Evolutionary conservation across 768 basidiomycete species (phyloP).

Genomic region (Russula brevipes): DNA sequence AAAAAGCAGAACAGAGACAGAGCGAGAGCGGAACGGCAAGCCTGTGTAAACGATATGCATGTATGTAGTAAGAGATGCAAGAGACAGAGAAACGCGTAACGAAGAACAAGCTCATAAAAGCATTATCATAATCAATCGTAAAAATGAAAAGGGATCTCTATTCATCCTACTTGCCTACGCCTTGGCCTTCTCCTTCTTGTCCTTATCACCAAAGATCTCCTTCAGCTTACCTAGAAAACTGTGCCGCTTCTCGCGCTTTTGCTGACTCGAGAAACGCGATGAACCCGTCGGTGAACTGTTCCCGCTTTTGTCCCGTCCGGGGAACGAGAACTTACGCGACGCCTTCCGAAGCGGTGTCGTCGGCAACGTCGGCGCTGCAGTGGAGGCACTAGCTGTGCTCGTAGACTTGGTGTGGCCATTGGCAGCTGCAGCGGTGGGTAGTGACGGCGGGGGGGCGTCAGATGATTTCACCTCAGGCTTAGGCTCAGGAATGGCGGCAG

Average conservation of each 20-base stretch:
- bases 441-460: background rate
- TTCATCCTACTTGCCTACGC: slow-evolving; percentile 13
- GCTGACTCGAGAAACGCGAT: slow-evolving; percentile 19
- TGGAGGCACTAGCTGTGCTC: slow-evolving; percentile 12
- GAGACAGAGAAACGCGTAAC: background rate
- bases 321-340: slow-evolving; percentile 21
- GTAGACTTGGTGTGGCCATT: slow-evolving; percentile 13
- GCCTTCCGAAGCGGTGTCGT: slow-evolving; percentile 4
- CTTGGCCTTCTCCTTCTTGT: slow-evolving; percentile 20
- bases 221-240: slow-evolving; percentile 24
- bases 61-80: background rate
- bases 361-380: background rate
- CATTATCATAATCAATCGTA: slow-evolving; percentile 7
- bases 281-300: slow-evolving; percentile 18
- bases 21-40: background rate
- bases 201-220: slow-evolving; percentile 24
- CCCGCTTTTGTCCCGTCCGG: slow-evolving; percentile 15
- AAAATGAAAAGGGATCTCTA: too few species aligned
- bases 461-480: background rate
- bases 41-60: background rate
- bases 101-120: background rate
- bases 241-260: slow-evolving; percentile 24
- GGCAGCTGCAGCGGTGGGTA: background rate
- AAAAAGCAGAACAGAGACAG: background rate
- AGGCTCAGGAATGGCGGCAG: background rate